phyloP scores from a whole-genome alignment of 129 eudicot genomes.

The carrot (Daucus carota) region DNA sequence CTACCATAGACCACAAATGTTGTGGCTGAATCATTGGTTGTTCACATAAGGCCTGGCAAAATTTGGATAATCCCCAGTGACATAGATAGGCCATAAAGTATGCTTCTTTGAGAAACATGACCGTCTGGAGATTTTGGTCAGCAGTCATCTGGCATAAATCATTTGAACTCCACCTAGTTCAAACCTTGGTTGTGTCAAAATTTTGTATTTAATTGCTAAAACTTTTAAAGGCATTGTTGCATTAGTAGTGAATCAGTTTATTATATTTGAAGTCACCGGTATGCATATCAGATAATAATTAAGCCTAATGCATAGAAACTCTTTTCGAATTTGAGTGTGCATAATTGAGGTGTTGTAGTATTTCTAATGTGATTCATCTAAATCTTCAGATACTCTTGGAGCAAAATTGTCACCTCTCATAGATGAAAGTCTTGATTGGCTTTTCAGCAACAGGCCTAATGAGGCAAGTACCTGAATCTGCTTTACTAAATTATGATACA shows the following conservation, averaged over 20 bases:
- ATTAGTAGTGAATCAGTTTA: neutral
- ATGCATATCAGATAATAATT: neutral
- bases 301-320: neutral
- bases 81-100: neutral
- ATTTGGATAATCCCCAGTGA: neutral
- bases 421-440: slow-evolving; percentile 44
- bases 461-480: slow-evolving; percentile 25
- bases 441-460: slow-evolving; percentile 41
- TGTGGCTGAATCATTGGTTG: neutral
- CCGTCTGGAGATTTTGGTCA: neutral
- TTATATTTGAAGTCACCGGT: neutral
- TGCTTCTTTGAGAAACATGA: neutral
- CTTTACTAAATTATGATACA: neutral
- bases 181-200: neutral
- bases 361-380: slow-evolving; percentile 5
- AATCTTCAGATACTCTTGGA: slow-evolving; percentile 38
- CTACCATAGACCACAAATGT: neutral
- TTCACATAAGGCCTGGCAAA: neutral
- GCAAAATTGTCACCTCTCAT: slow-evolving; percentile 39
- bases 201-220: neutral
- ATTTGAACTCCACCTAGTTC: neutral
- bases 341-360: neutral
- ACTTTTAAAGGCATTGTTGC: neutral
- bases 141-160: neutral
- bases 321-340: neutral